These are phyloP conservation scores for Solanum hybrid DNA, from an alignment of 305 asterid genomes.

Conservation along the genomic window DNA sequence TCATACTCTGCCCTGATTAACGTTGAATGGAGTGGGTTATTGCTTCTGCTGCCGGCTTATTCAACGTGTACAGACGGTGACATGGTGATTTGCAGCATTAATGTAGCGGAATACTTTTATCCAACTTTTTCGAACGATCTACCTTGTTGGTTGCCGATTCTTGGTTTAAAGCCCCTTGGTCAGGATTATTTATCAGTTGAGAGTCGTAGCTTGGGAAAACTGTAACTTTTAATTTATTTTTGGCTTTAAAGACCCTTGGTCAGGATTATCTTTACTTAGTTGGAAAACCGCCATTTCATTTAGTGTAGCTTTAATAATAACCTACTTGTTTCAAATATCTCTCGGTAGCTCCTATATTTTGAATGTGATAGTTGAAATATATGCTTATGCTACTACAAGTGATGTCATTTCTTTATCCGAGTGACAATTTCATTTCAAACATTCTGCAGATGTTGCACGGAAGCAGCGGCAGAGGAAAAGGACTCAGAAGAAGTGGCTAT, in stretches of 20 bases:
- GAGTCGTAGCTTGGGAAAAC: neutral
- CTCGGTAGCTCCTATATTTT: neutral
- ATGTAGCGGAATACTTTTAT: neutral
- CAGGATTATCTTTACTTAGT: neutral
- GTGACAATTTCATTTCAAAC: neutral
- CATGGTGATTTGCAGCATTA: neutral
- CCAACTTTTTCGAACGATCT: neutral
- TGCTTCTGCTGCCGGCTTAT: neutral
- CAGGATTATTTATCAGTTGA: neutral
- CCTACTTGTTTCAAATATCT: neutral
- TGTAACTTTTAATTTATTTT: neutral
- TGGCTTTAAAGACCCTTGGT: neutral
- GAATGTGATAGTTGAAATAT: neutral
- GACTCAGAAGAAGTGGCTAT: constrained; percentile 40
- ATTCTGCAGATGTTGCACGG: constrained; percentile 58
- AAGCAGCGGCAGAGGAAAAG: constrained; percentile 54
- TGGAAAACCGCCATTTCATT: neutral
- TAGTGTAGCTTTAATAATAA: neutral
- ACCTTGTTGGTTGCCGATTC: neutral
- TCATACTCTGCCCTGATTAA: neutral
- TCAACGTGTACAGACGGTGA: neutral
- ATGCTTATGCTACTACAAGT: neutral
- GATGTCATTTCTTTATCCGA: neutral
- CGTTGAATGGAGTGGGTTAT: neutral
- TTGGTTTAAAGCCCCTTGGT: neutral